Base-by-base conservation (phyloP, 306 rosid genomes). In the Psophocarpus tetragonolobus region DNA sequence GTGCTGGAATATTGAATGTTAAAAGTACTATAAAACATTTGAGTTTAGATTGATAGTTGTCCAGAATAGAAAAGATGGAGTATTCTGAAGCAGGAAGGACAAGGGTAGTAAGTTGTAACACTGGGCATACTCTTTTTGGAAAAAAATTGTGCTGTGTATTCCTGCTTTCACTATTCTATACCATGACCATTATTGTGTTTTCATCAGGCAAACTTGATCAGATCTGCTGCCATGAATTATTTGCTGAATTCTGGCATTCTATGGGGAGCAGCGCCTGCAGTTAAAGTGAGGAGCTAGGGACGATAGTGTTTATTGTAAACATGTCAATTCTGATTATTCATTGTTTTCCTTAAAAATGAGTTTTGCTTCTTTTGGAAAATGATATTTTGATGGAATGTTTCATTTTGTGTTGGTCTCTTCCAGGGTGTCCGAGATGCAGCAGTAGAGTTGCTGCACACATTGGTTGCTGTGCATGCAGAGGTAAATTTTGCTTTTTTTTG, bases 401-500 rank as follows among this genome's bases (percentile, higher is more conserved):
- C 65, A 61, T 73, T 53, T 74, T 60, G 60, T 48, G 36, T 54
- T 77, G 54, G 39, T 58, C 56, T 83, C 51, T 83, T 82, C 79
- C 89, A 96, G 99, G 99, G 99, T 68, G 96, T 92, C 41, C 92
- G 99, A 53, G 99, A 92, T 80, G 97, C 98, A 65, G 93, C 96
- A 62, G 97, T 96, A 23, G 99, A 92, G 86, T 91, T 96, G 74
- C 88, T 96, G 66, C 99, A 96, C 84, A 91, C 96, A 64, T 87
- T 96, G 69, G 99, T 96, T 33, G 90, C 99, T 77, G 96, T 96
- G 67, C 99, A 96, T 74, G 99, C 99, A 20, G 99, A 96, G 99
- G 99, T 96, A 90, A 76, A 36, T 77, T 45, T 64, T 74, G 70
- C 80, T 62, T 54, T 17, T 36, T 50, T 62, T 42, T 82, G 64